Evolutionary conservation across 2,329 filamentous ascomycete species (phyloP).

Genomic region (Apiospora kogelbergensis): DNA sequence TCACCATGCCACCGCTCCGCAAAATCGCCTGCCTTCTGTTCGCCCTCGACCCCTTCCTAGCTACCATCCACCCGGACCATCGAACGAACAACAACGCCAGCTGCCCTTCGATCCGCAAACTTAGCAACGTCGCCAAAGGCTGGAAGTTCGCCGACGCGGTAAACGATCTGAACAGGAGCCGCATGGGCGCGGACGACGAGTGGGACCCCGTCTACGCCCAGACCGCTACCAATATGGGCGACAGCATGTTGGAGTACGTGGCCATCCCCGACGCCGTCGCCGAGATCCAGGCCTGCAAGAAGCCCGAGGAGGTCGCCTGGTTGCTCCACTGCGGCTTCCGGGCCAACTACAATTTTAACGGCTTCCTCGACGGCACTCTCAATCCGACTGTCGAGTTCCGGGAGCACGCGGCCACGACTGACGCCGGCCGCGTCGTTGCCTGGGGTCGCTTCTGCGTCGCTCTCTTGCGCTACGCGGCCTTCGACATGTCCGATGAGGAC

Average conservation of each 20-base stretch:
- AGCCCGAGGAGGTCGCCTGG: not conserved
- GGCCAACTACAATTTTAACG: not conserved
- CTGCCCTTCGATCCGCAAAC: not conserved
- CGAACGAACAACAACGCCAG: not conserved
- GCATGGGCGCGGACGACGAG: not conserved
- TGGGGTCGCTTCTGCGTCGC: not conserved
- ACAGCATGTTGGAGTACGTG: not conserved
- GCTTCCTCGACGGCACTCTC: not conserved
- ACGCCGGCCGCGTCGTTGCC: not conserved
- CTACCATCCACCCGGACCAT: conserved; percentile 12
- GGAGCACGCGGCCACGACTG: not conserved
- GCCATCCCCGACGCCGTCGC: not conserved
- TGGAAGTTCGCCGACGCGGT: not conserved
- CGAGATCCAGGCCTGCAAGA: not conserved
- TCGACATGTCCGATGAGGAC: not conserved
- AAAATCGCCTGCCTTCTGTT: conserved; percentile 17
- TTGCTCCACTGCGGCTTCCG: not conserved
- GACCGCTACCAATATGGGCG: not conserved
- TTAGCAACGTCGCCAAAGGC: not conserved
- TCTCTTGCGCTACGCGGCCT: not conserved
- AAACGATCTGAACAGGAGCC: not conserved
- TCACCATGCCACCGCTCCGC: conserved; percentile 18
- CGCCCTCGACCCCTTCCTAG: conserved; percentile 21
- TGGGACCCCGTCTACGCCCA: not conserved
- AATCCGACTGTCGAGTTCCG: not conserved